Evolutionary conservation across 2,329 filamentous ascomycete species (phyloP).

Genomic region (Sporothrix pseudoabietina): DNA sequence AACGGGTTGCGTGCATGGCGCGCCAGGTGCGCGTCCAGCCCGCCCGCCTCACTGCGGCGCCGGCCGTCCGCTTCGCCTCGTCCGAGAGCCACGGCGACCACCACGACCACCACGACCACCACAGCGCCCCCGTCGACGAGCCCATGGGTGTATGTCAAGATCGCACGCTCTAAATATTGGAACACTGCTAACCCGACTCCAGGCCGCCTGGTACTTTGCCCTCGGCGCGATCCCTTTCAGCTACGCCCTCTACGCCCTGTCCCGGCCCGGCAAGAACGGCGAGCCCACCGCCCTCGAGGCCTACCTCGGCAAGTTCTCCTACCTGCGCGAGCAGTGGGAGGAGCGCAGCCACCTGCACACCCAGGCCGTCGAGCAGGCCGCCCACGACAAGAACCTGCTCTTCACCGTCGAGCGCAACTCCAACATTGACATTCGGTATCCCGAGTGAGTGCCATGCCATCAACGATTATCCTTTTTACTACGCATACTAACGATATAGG

Average conservation of each 20-base stretch:
- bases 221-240: constrained; percentile 50
- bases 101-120: constrained; percentile 30
- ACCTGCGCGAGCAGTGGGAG: constrained; percentile 54
- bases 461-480: not conserved
- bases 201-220: constrained; percentile 55
- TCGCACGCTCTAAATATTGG: not conserved
- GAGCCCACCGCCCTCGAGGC: constrained; percentile 51
- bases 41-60: constrained; percentile 25
- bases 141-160: constrained; percentile 56
- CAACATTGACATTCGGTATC: constrained; percentile 57
- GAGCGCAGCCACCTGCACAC: constrained; percentile 57
- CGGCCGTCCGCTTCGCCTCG: constrained; percentile 52
- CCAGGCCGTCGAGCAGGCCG: constrained; percentile 57
- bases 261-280: constrained; percentile 53
- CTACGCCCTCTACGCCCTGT: constrained; percentile 53
- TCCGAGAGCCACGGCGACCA: constrained; percentile 33
- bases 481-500: constrained; percentile 41
- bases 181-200: constrained; percentile 18
- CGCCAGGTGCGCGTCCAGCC: constrained; percentile 42
- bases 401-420: constrained; percentile 49
- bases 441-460: constrained; percentile 54
- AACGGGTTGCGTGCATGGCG: constrained; percentile 43
- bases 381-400: constrained; percentile 60
- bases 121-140: constrained; percentile 53
- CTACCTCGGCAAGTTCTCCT: constrained; percentile 52